Evolutionary conservation across 768 basidiomycete genomes (phyloP).

Genomic region (Leccinum longicurvipes): DNA sequence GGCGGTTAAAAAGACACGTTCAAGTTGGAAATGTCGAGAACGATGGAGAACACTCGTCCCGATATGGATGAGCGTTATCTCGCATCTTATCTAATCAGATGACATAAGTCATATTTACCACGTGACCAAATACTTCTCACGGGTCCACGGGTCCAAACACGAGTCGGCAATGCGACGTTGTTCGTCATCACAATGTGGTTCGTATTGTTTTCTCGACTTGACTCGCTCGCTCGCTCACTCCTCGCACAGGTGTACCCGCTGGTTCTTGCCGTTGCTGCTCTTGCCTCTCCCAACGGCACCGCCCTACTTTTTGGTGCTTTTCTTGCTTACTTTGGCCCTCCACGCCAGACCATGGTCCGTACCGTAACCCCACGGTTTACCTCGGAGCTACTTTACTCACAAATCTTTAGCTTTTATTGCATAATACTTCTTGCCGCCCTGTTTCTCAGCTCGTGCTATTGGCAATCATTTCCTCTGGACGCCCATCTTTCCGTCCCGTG

Average conservation of each 20-base stretch:
- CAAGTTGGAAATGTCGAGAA: conserved; percentile 30
- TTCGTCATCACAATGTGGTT: conserved; percentile 48
- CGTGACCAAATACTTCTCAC: conserved; percentile 12
- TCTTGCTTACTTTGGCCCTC: conserved; percentile 70
- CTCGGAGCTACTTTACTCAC: conserved; percentile 5
- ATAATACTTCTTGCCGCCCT: conserved; percentile 78
- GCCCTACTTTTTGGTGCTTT: conserved; percentile 75
- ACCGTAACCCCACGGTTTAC: neutral
- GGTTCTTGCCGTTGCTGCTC: conserved; percentile 77
- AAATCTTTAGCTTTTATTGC: conserved; percentile 69
- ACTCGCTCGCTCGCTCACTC: neutral
- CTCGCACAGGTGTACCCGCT: conserved; percentile 71
- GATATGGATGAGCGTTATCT: conserved; percentile 18
- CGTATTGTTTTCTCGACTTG: conserved; percentile 23
- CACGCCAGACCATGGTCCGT: conserved; percentile 84
- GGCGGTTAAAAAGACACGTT: conserved; percentile 5
- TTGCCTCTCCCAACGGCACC: conserved; percentile 77
- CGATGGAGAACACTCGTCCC: conserved; percentile 28
- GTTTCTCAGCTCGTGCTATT: conserved; percentile 85
- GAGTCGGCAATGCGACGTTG: neutral
- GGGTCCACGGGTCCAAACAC: neutral
- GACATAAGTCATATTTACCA: conserved; percentile 13
- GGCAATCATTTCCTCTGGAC: conserved; percentile 75
- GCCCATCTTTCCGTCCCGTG: conserved; percentile 62
- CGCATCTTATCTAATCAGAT: conserved; percentile 3